Evolutionary conservation across 177 flowering plant species (phyloP), one percentile per base, ranked within the genome.

Genomic region (Vitis hybrid): DNA sequence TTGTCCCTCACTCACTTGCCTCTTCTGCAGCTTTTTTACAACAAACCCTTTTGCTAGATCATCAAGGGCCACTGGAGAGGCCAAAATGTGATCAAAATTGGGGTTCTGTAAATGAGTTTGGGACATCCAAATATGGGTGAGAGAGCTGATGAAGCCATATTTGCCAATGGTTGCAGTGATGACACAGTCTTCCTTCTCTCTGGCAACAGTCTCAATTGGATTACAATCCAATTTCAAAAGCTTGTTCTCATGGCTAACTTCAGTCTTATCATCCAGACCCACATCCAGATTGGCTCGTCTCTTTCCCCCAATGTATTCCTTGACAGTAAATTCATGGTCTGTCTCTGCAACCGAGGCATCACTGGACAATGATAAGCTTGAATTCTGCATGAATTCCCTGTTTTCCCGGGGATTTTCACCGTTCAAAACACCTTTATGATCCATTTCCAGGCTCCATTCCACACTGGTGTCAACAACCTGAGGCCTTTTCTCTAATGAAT

Each of bases 11-110:
- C 59, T 44, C 62, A 67, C 11, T 54, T 59, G 71, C 73, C 65
- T 75, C 60, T 31, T 84, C 63, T 73, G 83, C 71, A 81, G n/a
- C 75, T 75, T 90, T 68, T 84, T 87, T 61, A 92, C 97, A 24
- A 77, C 66, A 71, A 94, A 92, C 31, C 97, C 97, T 72, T 76
- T 80, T 55, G 85, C 64, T 5, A 88, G 55, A 47, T 75, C 83
- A 65, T 77, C 76, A 69, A 70, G 47, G 18, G 83, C 86, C 33
- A 19, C 69, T 11, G 62, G 50, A 20, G 75, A 76, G 17, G 66
- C 66, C 63, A 87, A 67, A 52, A 89, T 64, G 49, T 77, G 70
- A 69, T 85, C 84, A 67, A 89, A 78, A 63, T 74, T 76, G 10
- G 66, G 74, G 1, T 71, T 71, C 33, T 68, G 63, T 1, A 2